Percentiles rank a stretch among this genome's conserved stretches.
Evolutionary conservation across 164 flowering plant species (phyloP).

Genomic region (Dillenia suffruticosa): DNA sequence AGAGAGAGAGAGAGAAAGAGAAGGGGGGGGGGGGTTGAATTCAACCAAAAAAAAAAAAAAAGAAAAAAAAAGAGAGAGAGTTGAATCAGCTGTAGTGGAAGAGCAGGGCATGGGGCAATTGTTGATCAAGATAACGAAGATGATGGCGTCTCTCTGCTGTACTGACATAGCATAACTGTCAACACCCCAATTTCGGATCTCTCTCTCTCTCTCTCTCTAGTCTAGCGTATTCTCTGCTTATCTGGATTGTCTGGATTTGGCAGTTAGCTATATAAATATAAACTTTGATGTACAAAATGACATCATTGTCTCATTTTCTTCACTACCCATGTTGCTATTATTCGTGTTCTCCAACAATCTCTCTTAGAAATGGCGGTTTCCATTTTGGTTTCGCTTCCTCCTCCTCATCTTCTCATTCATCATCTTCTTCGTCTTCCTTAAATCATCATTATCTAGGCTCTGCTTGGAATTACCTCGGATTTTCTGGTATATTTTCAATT

Average conservation of each 20-base stretch:
- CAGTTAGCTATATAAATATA: background rate
- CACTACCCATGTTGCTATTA: constrained; percentile 18
- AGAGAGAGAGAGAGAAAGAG: too few species aligned
- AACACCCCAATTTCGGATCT: constrained; percentile 1
- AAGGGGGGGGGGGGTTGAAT: too few species aligned
- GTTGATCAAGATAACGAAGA: background rate
- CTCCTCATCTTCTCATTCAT: constrained; percentile 14
- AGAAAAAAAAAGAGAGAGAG: too few species aligned
- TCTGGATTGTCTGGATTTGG: constrained; percentile 20
- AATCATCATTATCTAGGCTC: constrained; percentile 2
- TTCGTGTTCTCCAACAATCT: constrained; percentile 15
- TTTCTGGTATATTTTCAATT: constrained; percentile 22
- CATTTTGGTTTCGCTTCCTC: constrained; percentile 11
- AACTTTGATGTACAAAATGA: too few species aligned
- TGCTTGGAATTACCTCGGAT: constrained; percentile 6
- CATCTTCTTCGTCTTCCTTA: constrained; percentile 12
- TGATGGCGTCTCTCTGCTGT: background rate
- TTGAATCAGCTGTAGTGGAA: background rate
- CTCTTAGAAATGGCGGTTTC: constrained; percentile 11
- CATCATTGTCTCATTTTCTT: constrained; percentile 9
- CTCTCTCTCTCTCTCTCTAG: background rate
- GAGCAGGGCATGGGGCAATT: background rate
- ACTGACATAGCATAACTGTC: background rate
- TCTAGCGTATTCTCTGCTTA: background rate
- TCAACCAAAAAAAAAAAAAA: too few species aligned